Base-by-base conservation (phyloP, 495 filamentous ascomycete genomes). In the Daldinia caldariorum region DNA sequence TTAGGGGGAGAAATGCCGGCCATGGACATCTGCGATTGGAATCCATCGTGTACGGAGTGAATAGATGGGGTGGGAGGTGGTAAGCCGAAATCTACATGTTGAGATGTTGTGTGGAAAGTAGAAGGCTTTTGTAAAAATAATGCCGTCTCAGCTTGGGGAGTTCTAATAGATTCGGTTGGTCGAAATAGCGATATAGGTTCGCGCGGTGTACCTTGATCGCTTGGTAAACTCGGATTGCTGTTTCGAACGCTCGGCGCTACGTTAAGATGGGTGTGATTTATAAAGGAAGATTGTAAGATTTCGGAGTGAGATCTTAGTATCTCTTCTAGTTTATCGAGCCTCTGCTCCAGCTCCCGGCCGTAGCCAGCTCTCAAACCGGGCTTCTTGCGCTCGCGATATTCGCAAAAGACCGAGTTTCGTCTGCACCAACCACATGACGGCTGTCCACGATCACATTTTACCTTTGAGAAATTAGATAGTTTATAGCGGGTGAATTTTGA, bases 341-440 rank as follows among this genome's bases (percentile, higher is more conserved):
- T 84, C 69, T 93, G 90, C 76, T 97, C 93, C 41, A 97, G 80
- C 79, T 97, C 93, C 61, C 93, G 86, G 1, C 93, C 93, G 77
- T 96, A 97, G 1, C 93, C 93, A 54, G 93, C 93, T 63, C 92
- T 82, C 53, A 94, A 80, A 0, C 92, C 92, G 20, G 92, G 92
- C 77, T 94, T 94, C 81, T 93, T 94, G 18, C 92, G 86, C 73
- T 92, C 91, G 75, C 89, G 92, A 79, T 95, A 95, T 76, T 94
- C 90, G 80, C 92, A 95, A 29, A 82, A 41, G 45, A 92, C 89
- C 6, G 86, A 85, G 77, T 96, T 96, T 61, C 92, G 88, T 70
- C 83, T 84, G 74, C 93, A 97, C 93, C 93, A 96, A 49, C 93
- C 93, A 78, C 93, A 97, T 63, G 88, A 89, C 8, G 93, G 93